Conservation (phyloP, 1,284 basidiomycete genomes). For the Apiotrichum akiyoshidainum region DNA sequence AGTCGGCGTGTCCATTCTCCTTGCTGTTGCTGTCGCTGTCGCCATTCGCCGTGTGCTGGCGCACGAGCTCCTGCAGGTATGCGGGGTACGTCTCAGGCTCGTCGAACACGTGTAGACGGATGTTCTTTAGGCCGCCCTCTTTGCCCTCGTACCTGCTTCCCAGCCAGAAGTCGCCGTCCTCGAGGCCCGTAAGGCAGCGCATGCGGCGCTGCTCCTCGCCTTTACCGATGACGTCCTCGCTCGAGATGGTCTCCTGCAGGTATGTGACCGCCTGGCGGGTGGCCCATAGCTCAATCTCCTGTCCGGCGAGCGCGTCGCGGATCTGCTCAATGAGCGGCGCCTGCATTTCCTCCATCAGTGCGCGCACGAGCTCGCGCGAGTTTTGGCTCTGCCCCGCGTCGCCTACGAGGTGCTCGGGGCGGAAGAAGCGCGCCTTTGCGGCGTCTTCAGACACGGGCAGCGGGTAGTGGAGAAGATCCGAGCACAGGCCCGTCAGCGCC, state of each 20-base stretch:
- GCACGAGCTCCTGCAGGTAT: slow-evolving; percentile 4
- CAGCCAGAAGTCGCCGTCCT: slow-evolving; percentile 45
- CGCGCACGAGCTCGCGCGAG: slow-evolving; percentile 40
- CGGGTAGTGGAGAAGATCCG: slow-evolving; percentile 71
- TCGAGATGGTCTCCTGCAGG: slow-evolving; percentile 38
- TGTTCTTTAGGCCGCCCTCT: slow-evolving; percentile 28
- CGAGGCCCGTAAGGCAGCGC: slow-evolving; percentile 37
- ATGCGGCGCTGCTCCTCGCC: slow-evolving; percentile 44
- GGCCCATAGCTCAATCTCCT: slow-evolving; percentile 66
- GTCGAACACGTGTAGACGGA: slow-evolving; percentile 36
- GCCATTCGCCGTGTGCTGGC: neutral
- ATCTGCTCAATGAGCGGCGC: slow-evolving; percentile 65
- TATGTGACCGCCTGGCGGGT: slow-evolving; percentile 65
- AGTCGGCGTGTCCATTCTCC: slow-evolving; percentile 9
- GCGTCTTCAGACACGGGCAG: slow-evolving; percentile 58
- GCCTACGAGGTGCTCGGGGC: slow-evolving; percentile 26
- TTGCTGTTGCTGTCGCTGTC: neutral
- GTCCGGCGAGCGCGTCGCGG: slow-evolving; percentile 43
- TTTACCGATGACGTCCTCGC: slow-evolving; percentile 34
- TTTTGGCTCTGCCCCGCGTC: slow-evolving; percentile 38
- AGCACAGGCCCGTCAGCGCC: slow-evolving; percentile 73
- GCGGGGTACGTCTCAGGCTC: slow-evolving; percentile 16
- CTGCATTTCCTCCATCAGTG: slow-evolving; percentile 63
- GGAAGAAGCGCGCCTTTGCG: slow-evolving; percentile 63
- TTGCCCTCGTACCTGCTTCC: slow-evolving; percentile 41